Evolutionary conservation across 164 flowering plant species (phyloP).

Genomic region (Kalanchoe fedtschenkoi): DNA sequence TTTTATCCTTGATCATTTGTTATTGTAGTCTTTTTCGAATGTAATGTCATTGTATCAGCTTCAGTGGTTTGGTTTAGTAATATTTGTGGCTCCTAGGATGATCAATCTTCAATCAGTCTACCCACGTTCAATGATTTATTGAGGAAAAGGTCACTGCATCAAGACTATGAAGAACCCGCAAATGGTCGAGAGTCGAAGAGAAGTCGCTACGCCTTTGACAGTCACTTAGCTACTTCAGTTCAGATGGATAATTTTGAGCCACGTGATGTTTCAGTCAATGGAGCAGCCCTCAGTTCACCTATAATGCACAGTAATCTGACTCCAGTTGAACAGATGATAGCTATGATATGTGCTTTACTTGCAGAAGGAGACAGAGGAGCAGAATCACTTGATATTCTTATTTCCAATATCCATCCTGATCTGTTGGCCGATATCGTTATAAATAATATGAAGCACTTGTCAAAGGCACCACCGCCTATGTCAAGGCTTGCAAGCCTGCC

Average conservation of each 20-base stretch:
- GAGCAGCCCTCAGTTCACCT: conserved; percentile 35
- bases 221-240: conserved; percentile 15
- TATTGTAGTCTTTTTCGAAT: neutral
- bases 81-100: conserved; percentile 46
- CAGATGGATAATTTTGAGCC: conserved; percentile 33
- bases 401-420: conserved; percentile 83
- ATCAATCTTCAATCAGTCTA: conserved; percentile 30
- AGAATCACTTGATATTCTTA: conserved; percentile 76
- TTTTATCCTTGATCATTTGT: neutral
- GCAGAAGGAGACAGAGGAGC: conserved; percentile 98
- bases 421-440: conserved; percentile 94
- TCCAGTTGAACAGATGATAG: conserved; percentile 90
- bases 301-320: conserved; percentile 40
- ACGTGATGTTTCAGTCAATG: conserved; percentile 40
- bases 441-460: conserved; percentile 87
- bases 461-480: conserved; percentile 50
- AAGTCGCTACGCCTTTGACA: conserved; percentile 26
- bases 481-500: conserved; percentile 35
- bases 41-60: neutral
- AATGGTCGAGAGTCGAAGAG: conserved; percentile 42
- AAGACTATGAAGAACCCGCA: conserved; percentile 34
- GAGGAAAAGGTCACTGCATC: conserved; percentile 40
- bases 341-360: conserved; percentile 89
- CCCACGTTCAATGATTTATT: conserved; percentile 31
- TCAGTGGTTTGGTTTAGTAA: neutral